A percentile compares a stretch with the other conserved stretches of the same genome.
Evolutionary conservation across 805 yeast species (phyloP).

Genomic region (Alloascoidea hylecoeti): DNA sequence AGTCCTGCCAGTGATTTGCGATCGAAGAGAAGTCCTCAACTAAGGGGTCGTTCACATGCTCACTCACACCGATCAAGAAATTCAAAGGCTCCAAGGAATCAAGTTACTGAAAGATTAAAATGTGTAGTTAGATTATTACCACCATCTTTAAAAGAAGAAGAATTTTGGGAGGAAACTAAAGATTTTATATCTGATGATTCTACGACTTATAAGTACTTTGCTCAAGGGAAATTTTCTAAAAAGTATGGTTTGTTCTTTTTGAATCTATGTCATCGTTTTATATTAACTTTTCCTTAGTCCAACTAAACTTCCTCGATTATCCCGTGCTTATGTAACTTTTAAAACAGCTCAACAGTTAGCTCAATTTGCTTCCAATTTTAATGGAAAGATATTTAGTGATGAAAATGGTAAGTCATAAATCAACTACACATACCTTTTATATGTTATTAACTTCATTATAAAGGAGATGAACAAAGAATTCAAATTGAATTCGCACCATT

Average conservation of each 20-base stretch:
- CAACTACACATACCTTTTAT: not conserved
- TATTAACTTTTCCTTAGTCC: not conserved
- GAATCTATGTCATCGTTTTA: not conserved
- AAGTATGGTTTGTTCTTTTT: not conserved
- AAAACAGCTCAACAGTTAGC: not conserved
- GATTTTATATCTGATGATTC: not conserved
- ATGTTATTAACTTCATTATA: not conserved
- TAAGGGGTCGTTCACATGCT: no score
- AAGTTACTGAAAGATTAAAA: not conserved
- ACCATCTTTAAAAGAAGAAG: not conserved
- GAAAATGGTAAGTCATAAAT: not conserved
- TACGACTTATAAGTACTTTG: not conserved
- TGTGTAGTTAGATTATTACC: not conserved
- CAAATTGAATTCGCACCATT: not conserved
- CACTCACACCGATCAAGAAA: slow-evolving; percentile 1
- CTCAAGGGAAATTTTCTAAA: not conserved
- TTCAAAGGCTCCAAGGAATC: not conserved
- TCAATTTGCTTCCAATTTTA: not conserved
- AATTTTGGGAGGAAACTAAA: not conserved
- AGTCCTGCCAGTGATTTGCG: no score
- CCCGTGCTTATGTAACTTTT: not conserved
- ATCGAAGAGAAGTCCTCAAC: no score
- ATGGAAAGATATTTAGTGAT: not conserved
- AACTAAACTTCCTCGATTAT: not conserved
- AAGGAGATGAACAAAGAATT: slow-evolving; percentile 1